These are phyloP conservation scores for Acanthamoeba castellanii DNA, from an alignment of 208 protist genomes.

Conservation along the genomic window DNA sequence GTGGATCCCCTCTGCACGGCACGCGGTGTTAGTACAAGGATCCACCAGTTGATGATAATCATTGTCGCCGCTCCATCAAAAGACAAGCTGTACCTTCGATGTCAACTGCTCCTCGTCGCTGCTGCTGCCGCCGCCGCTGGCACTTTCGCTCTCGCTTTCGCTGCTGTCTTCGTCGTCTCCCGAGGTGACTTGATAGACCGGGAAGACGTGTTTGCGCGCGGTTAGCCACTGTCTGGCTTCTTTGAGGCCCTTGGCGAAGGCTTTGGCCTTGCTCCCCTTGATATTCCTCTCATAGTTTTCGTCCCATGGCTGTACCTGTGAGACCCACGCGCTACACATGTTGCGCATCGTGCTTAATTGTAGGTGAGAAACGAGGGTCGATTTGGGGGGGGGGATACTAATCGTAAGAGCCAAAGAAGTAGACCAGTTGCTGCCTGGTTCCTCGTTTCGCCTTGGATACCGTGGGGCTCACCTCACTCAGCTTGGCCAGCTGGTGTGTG, in stretches of 20 bases:
- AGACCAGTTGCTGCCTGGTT: neutral
- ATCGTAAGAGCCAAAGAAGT: neutral
- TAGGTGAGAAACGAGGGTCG: neutral
- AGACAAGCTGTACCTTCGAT: neutral
- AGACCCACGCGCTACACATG: neutral
- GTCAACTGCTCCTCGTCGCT: neutral
- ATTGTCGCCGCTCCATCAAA: no score
- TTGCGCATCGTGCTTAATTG: neutral
- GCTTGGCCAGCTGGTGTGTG: neutral
- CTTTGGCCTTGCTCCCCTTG: neutral
- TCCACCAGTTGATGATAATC: no score
- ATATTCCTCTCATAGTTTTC: neutral
- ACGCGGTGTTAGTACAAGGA: no score
- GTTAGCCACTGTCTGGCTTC: neutral
- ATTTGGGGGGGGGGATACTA: neutral
- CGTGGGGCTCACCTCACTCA: neutral
- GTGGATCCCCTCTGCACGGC: neutral
- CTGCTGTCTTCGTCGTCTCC: neutral
- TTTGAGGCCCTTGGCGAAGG: neutral
- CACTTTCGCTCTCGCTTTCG: neutral
- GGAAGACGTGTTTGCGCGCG: neutral
- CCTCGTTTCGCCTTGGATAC: neutral
- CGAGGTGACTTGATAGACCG: neutral
- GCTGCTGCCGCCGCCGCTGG: neutral
- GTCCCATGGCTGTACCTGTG: neutral